Evolutionary conservation across 108 stramenopile genomes (phyloP).

Genomic region (Seminavis robusta): DNA sequence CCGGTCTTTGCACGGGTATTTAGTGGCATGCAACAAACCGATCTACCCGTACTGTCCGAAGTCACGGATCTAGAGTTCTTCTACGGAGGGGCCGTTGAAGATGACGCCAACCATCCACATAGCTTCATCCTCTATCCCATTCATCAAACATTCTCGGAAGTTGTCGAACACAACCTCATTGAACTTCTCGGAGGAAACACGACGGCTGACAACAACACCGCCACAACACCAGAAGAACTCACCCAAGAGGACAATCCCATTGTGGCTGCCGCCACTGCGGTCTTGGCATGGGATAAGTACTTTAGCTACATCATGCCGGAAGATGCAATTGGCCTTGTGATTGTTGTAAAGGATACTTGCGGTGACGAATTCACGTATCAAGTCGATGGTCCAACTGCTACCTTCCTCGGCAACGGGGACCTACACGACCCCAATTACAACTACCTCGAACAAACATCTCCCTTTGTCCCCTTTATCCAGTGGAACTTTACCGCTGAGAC

Average conservation of each 20-base stretch:
- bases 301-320: conserved; percentile 32
- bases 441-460: not conserved
- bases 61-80: not conserved
- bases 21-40: not conserved
- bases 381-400: conserved; percentile 26
- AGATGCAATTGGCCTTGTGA: conserved; percentile 38
- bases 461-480: not conserved
- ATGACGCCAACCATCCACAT: not conserved
- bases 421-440: conserved; percentile 47
- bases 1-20: not conserved
- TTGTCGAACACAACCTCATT: too few species aligned
- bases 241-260: not conserved
- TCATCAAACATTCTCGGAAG: not conserved
- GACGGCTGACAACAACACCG: not conserved
- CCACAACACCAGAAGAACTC: not conserved
- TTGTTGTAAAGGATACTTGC: conserved; percentile 1
- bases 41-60: not conserved
- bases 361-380: conserved; percentile 33
- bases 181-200: not conserved
- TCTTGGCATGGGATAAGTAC: not conserved
- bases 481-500: not conserved
- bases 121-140: not conserved
- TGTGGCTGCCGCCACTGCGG: not conserved
- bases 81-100: not conserved
- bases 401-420: conserved; percentile 50